Percentiles rank a stretch among this genome's conserved stretches.
phyloP scores from a whole-genome alignment of 2,329 filamentous ascomycete species.

The Aureobasidium sp. region DNA sequence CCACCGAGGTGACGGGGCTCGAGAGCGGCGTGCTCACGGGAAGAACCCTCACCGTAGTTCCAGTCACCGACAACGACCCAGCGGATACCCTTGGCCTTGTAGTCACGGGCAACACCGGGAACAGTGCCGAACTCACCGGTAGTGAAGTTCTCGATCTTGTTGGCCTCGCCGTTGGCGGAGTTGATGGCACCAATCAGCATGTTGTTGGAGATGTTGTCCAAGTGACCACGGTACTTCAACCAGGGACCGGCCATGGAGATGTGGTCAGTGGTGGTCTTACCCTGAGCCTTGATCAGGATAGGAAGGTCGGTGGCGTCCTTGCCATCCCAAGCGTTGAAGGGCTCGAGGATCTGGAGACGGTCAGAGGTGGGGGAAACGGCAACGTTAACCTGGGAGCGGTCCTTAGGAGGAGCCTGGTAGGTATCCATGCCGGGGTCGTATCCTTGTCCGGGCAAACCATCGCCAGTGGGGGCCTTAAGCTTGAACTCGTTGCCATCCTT shows the following conservation, averaged over 20 bases:
- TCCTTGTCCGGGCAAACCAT: constrained; percentile 68
- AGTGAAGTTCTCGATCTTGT: constrained; percentile 90
- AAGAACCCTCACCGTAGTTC: constrained; percentile 98
- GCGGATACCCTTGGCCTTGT: constrained; percentile 92
- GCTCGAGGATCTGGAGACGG: constrained; percentile 83
- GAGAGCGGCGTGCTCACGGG: constrained; percentile 95
- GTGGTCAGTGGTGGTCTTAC: constrained; percentile 96
- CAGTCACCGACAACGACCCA: constrained; percentile 99
- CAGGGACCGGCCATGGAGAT: constrained; percentile 93
- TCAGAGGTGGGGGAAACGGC: constrained; percentile 82
- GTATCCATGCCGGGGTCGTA: constrained; percentile 90
- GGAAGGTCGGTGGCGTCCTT: constrained; percentile 79
- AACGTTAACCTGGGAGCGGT: constrained; percentile 65
- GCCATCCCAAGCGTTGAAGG: constrained; percentile 83
- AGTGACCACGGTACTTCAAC: constrained; percentile 97
- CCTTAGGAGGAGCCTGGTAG: constrained; percentile 86
- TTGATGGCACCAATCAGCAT: constrained; percentile 98
- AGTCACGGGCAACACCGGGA: constrained; percentile 89
- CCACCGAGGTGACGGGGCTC: constrained; percentile 96
- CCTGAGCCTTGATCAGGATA: constrained; percentile 92
- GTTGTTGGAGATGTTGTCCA: constrained; percentile 99
- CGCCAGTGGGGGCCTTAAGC: constrained; percentile 70
- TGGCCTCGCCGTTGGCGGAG: constrained; percentile 89
- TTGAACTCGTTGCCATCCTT: constrained; percentile 95
- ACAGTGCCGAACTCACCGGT: constrained; percentile 80